These are phyloP conservation scores for Naganishia liquefaciens DNA, from an alignment of 1,284 basidiomycete species.

Conservation along the genomic window DNA sequence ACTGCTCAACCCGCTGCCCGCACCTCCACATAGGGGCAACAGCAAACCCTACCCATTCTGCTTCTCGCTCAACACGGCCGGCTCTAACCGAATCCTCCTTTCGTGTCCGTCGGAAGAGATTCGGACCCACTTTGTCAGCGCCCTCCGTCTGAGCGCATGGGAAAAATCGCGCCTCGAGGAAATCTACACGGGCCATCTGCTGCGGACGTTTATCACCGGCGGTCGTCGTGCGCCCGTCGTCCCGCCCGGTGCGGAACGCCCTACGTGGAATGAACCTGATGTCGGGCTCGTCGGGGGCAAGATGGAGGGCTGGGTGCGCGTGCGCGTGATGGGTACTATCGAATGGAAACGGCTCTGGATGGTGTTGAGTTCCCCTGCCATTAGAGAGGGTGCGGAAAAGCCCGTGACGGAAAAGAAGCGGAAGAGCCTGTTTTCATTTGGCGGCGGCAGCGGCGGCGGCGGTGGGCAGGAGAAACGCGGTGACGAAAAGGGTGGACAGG, in stretches of 20 bases:
- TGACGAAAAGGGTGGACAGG: constrained; percentile 35
- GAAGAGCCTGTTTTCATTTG: constrained; percentile 50
- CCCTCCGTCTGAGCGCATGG: constrained; percentile 87
- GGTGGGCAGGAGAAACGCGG: constrained; percentile 59
- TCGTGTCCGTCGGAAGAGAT: constrained; percentile 72
- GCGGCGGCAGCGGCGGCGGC: too few relatives aligned
- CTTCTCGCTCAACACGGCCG: constrained; percentile 90
- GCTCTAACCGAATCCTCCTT: constrained; percentile 85
- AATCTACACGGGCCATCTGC: constrained; percentile 93
- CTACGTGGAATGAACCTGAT: constrained; percentile 62
- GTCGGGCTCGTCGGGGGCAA: constrained; percentile 69
- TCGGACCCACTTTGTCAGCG: constrained; percentile 85
- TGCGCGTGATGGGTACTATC: constrained; percentile 88
- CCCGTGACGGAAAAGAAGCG: constrained; percentile 39
- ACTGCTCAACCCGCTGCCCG: constrained; percentile 58
- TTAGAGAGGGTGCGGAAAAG: constrained; percentile 34
- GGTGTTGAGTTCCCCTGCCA: constrained; percentile 61
- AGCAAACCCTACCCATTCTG: constrained; percentile 66
- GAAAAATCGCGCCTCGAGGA: constrained; percentile 94
- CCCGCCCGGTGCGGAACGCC: not conserved
- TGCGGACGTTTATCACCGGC: constrained; percentile 65
- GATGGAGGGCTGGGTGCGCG: constrained; percentile 90
- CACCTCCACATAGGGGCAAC: constrained; percentile 56
- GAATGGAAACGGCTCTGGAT: constrained; percentile 96
- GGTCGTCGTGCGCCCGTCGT: constrained; percentile 49